Conservation (phyloP, 2,329 filamentous ascomycete genomes). For the Aspergillus fijiensis region DNA sequence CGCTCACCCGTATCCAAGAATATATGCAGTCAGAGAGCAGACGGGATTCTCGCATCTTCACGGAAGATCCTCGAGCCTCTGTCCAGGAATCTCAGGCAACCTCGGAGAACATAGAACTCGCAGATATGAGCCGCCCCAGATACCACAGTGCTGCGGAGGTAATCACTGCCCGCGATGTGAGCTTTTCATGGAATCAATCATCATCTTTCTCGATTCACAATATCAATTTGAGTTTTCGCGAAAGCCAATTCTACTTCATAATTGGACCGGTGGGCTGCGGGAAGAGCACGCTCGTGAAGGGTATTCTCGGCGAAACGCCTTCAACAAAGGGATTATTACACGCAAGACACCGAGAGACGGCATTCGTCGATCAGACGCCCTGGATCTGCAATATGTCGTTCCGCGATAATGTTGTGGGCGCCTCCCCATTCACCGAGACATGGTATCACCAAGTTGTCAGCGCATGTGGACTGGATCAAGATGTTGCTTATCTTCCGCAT, state of each 20-base stretch:
- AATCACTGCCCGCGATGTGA: too few relatives aligned
- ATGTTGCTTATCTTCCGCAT: background rate
- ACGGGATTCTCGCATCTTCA: background rate
- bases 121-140: too few relatives aligned
- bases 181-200: too few relatives aligned
- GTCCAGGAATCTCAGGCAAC: background rate
- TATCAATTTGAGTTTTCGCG: background rate
- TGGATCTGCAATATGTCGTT: constrained; percentile 82
- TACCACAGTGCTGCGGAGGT: too few relatives aligned
- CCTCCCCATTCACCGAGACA: constrained; percentile 22
- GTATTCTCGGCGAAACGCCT: constrained; percentile 83
- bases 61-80: too few relatives aligned
- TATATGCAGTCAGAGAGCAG: background rate
- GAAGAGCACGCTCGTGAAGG: constrained; percentile 63
- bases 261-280: constrained; percentile 48
- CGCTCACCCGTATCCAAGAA: background rate
- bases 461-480: background rate
- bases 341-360: background rate
- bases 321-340: constrained; percentile 55
- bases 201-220: background rate
- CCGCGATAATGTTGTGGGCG: constrained; percentile 62
- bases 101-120: too few relatives aligned
- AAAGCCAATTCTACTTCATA: constrained; percentile 23
- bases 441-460: background rate
- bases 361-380: constrained; percentile 61